phyloP scores from a whole-genome alignment of 169 alveolate species.

The Plasmodium knowlesi region DNA sequence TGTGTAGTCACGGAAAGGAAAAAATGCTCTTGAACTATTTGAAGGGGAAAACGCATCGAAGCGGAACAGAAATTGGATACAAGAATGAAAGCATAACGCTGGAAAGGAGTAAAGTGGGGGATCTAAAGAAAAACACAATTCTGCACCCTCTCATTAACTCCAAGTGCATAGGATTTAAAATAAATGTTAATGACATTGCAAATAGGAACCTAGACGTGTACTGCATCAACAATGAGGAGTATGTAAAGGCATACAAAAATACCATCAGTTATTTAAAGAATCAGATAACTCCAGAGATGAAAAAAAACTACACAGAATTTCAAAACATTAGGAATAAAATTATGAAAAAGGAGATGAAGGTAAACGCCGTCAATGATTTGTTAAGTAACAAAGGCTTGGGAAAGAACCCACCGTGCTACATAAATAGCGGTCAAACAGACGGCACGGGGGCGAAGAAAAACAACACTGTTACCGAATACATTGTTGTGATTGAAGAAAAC shows the following conservation, averaged over 20 bases:
- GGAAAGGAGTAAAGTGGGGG: conserved; percentile 15
- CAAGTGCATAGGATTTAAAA: conserved; percentile 66
- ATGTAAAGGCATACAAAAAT: conserved; percentile 67
- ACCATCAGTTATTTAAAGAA: conserved; percentile 45
- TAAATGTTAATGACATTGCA: conserved; percentile 33
- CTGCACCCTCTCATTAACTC: conserved; percentile 68
- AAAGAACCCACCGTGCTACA: conserved; percentile 3
- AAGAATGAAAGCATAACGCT: background rate
- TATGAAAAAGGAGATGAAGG: background rate
- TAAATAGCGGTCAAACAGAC: conserved; percentile 15
- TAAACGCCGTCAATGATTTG: background rate
- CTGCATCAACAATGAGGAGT: conserved; percentile 61
- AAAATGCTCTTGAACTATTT: conserved; percentile 42
- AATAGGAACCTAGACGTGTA: conserved; percentile 60
- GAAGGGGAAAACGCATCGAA: conserved; percentile 23
- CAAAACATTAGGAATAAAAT: conserved; percentile 1
- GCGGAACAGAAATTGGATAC: background rate
- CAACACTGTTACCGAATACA: conserved; percentile 43
- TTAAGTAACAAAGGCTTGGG: background rate
- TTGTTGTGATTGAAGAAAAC: conserved; percentile 68
- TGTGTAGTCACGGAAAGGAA: conserved; percentile 24
- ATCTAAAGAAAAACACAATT: conserved; percentile 37
- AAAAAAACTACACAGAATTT: conserved; percentile 19
- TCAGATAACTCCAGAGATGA: conserved; percentile 23
- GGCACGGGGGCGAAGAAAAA: background rate